Evolutionary conservation across 108 stramenopile species (phyloP).

Genomic region (Parietichytrium sp.): DNA sequence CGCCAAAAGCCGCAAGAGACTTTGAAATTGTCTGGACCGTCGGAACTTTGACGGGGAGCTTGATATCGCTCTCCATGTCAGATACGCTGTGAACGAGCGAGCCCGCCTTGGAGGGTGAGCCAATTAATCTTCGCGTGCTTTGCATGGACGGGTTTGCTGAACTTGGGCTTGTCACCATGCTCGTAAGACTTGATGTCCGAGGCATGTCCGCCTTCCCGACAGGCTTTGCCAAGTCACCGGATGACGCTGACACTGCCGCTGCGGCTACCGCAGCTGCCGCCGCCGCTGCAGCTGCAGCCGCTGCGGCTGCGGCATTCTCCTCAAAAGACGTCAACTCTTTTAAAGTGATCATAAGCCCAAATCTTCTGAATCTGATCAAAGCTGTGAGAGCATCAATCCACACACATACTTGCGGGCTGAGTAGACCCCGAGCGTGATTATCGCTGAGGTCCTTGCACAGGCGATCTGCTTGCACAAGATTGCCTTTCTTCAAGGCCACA

Average conservation of each 20-base stretch:
- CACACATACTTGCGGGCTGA: not conserved
- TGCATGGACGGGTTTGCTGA: no score
- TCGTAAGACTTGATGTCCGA: not conserved
- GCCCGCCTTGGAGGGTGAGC: no score
- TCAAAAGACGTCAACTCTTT: not conserved
- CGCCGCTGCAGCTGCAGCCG: not conserved
- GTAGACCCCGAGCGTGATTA: not conserved
- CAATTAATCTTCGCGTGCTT: no score
- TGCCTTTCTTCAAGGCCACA: not conserved
- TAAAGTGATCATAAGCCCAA: not conserved
- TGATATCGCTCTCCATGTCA: no score
- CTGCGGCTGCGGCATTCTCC: not conserved
- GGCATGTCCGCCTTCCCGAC: not conserved
- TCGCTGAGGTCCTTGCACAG: not conserved
- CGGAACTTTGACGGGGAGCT: no score
- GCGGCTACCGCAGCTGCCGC: not conserved
- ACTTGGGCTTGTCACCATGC: no score
- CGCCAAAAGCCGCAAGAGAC: no score
- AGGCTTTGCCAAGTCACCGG: not conserved
- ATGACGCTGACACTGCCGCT: not conserved
- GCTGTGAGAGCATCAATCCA: not conserved
- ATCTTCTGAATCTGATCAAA: not conserved
- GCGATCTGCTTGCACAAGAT: not conserved
- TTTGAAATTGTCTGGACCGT: no score
- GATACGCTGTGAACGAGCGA: no score